A percentile compares a stretch with the other conserved stretches of the same genome.
Conservation (phyloP, 768 basidiomycete species). For the Russula earlei region DNA sequence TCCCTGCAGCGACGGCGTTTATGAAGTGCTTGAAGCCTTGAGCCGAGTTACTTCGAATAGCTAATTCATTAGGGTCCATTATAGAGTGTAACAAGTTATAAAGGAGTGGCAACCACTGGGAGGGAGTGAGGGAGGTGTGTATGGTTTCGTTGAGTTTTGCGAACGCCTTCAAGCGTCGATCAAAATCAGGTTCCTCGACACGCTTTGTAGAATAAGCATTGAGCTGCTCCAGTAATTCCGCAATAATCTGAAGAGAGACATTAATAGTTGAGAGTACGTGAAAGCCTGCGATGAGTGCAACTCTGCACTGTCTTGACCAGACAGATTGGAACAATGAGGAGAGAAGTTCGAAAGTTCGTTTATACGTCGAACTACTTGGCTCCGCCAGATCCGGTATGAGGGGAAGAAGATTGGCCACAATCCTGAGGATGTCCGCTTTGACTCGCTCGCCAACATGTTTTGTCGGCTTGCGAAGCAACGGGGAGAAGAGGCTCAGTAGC, state of each 20-base stretch:
- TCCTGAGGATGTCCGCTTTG: slow-evolving; percentile 73
- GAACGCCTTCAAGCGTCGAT: slow-evolving; percentile 72
- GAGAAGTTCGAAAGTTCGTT: slow-evolving; percentile 53
- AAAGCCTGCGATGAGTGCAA: slow-evolving; percentile 60
- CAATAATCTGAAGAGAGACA: slow-evolving; percentile 36
- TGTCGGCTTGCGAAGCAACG: slow-evolving; percentile 67
- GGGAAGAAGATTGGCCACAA: slow-evolving; percentile 54
- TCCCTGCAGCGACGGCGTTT: slow-evolving; percentile 40
- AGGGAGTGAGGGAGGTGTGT: slow-evolving; percentile 39
- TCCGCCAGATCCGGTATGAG: slow-evolving; percentile 56
- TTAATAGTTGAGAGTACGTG: slow-evolving; percentile 40
- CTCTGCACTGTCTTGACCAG: slow-evolving; percentile 60
- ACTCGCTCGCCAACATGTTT: slow-evolving; percentile 76
- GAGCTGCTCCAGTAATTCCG: slow-evolving; percentile 51
- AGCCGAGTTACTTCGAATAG: slow-evolving; percentile 75
- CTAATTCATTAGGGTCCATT: slow-evolving; percentile 82
- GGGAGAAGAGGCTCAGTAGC: slow-evolving; percentile 63
- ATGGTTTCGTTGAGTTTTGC: slow-evolving; percentile 58
- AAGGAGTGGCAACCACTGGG: slow-evolving; percentile 69
- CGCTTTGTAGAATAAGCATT: slow-evolving; percentile 82
- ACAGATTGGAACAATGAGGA: slow-evolving; percentile 71
- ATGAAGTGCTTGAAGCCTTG: slow-evolving; percentile 71
- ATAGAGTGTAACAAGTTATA: slow-evolving; percentile 80
- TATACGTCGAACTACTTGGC: slow-evolving; percentile 34
- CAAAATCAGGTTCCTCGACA: slow-evolving; percentile 89